Percentiles rank a stretch among this genome's conserved stretches.
These are phyloP conservation scores for Lactarius psammicola DNA, from an alignment of 768 basidiomycete species.

Conservation along the genomic window DNA sequence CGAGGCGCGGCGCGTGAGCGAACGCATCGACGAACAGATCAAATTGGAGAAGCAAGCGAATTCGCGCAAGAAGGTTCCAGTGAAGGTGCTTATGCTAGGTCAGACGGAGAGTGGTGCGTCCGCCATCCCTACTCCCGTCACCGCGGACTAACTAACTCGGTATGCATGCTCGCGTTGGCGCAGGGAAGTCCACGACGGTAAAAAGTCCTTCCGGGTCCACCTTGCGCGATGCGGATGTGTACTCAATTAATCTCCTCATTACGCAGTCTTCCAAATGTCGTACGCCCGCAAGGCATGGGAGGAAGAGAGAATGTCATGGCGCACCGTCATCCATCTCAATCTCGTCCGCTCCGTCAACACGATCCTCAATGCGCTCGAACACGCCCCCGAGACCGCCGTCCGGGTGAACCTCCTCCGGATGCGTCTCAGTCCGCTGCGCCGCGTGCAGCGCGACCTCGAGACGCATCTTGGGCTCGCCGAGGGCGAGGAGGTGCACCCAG, in stretches of 20 bases:
- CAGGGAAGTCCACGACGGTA: slow-evolving; percentile 18
- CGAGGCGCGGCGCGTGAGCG: slow-evolving; percentile 31
- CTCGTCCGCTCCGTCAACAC: slow-evolving; percentile 44
- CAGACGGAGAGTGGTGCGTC: slow-evolving; percentile 26
- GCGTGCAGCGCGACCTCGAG: slow-evolving; percentile 31
- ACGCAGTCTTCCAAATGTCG: slow-evolving; percentile 20
- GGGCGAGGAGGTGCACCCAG: slow-evolving; percentile 18
- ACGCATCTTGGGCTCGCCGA: slow-evolving; percentile 12
- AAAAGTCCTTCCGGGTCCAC: slow-evolving; percentile 14
- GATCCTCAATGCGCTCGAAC: slow-evolving; percentile 41
- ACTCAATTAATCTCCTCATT: not conserved
- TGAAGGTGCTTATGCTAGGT: slow-evolving; percentile 34
- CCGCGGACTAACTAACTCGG: not conserved
- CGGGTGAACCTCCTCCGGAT: slow-evolving; percentile 26
- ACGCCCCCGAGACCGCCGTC: slow-evolving; percentile 27
- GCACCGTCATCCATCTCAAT: slow-evolving; percentile 69
- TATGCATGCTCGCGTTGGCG: no score
- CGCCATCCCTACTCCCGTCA: not conserved
- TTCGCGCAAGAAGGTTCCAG: slow-evolving; percentile 26
- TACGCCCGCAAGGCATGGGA: slow-evolving; percentile 42
- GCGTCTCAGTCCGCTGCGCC: slow-evolving; percentile 35
- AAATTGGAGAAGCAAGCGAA: slow-evolving; percentile 24
- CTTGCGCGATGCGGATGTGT: not conserved
- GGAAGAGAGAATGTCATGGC: slow-evolving; percentile 74
- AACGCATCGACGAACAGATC: slow-evolving; percentile 32